These are phyloP conservation scores for Russula griseocarnosa DNA, from an alignment of 768 basidiomycete species.

Conservation along the genomic window DNA sequence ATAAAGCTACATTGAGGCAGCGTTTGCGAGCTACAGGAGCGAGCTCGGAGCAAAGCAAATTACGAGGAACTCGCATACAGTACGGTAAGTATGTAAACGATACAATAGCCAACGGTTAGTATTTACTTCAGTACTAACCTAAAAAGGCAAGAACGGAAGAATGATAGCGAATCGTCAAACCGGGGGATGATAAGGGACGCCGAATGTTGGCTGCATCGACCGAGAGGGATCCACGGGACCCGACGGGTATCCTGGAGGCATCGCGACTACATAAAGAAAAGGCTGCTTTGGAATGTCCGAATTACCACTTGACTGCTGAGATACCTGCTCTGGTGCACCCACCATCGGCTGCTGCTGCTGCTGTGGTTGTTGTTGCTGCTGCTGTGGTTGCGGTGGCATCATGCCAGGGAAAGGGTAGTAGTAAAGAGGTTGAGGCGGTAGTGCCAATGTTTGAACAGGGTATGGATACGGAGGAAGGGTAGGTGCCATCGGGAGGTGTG, in stretches of 20 bases:
- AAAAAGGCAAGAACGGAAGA: background rate
- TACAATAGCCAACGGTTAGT: conserved; percentile 4
- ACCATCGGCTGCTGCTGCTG: background rate
- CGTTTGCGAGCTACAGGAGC: background rate
- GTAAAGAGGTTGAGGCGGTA: conserved; percentile 22
- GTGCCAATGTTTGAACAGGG: conserved; percentile 15
- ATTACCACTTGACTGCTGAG: conserved; percentile 14
- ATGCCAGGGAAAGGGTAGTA: conserved; percentile 19
- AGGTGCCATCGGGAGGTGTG: conserved; percentile 11
- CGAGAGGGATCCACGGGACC: conserved; percentile 9
- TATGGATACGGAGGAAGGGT: conserved; percentile 8
- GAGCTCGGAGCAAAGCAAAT: background rate
- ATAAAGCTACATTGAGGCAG: background rate
- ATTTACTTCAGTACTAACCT: background rate
- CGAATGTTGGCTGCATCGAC: conserved; percentile 8
- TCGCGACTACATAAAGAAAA: conserved; percentile 23
- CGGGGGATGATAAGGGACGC: background rate
- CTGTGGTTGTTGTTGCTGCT: background rate
- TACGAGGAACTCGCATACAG: background rate
- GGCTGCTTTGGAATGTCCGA: conserved; percentile 15
- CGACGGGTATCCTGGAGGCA: conserved; percentile 17
- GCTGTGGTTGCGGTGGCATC: background rate
- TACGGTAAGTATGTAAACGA: conserved; percentile 4
- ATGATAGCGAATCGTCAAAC: conserved; percentile 5
- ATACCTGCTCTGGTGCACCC: background rate